Evolutionary conservation across 495 filamentous ascomycete genomes (phyloP).

Genomic region (Tuber umbilicatum): DNA sequence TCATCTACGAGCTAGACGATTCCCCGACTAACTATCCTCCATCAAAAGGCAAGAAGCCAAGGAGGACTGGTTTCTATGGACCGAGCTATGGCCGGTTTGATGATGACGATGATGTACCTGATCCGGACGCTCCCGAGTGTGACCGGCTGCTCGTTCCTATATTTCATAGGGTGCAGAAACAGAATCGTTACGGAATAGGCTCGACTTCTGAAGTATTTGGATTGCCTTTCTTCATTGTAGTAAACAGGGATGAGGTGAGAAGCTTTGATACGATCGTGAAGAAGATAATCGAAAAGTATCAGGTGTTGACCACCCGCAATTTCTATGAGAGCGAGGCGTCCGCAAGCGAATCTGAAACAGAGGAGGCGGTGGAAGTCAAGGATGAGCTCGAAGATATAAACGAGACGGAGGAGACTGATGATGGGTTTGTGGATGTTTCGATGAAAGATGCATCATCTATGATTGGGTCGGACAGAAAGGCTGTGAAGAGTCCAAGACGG

Average conservation of each 20-base stretch:
- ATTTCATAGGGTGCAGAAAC: constrained; percentile 49
- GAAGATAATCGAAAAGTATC: constrained; percentile 55
- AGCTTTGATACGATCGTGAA: constrained; percentile 55
- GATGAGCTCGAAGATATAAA: constrained; percentile 70
- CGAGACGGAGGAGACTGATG: constrained; percentile 60
- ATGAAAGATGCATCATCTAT: constrained; percentile 57
- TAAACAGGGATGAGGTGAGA: constrained; percentile 57
- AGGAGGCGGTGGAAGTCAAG: constrained; percentile 60
- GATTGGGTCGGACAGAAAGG: constrained; percentile 35
- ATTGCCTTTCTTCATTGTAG: constrained; percentile 54
- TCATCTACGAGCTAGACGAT: constrained; percentile 73
- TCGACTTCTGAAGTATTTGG: constrained; percentile 45
- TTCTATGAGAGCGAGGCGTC: constrained; percentile 62
- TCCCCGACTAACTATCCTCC: constrained; percentile 68
- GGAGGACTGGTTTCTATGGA: constrained; percentile 43
- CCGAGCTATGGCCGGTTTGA: constrained; percentile 45
- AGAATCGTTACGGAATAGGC: constrained; percentile 16
- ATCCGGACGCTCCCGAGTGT: constrained; percentile 57
- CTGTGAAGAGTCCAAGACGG: constrained; percentile 9
- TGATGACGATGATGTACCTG: constrained; percentile 54
- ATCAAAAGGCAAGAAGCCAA: constrained; percentile 46
- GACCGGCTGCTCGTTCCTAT: constrained; percentile 73
- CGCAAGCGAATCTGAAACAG: constrained; percentile 78
- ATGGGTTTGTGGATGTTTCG: constrained; percentile 82
- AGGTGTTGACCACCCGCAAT: constrained; percentile 56